Evolutionary conservation across 2,329 filamentous ascomycete species (phyloP).

Genomic region (Lasiodiplodia hormozganensis): DNA sequence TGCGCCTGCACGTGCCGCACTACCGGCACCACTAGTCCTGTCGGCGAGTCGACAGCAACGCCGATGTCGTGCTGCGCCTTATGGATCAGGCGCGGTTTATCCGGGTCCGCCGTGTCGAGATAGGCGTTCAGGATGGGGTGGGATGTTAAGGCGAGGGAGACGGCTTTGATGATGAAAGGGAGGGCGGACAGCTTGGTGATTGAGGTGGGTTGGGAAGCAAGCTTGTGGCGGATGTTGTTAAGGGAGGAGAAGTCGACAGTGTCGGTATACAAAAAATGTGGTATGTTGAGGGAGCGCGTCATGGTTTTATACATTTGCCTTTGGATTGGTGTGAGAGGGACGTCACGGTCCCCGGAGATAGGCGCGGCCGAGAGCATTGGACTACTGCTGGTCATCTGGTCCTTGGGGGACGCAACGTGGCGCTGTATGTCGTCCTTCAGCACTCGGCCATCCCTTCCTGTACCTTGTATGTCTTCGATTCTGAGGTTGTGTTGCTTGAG

Average conservation of each 20-base stretch:
- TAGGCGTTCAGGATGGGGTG: constrained; percentile 89
- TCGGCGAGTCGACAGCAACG: constrained; percentile 91
- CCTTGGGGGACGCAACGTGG: constrained; percentile 55
- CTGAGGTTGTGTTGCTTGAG: constrained; percentile 80
- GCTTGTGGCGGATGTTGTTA: constrained; percentile 71
- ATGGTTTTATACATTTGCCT: constrained; percentile 97
- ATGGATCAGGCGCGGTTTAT: constrained; percentile 77
- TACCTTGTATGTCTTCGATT: constrained; percentile 80
- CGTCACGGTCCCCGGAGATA: constrained; percentile 66
- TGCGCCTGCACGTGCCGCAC: constrained; percentile 81
- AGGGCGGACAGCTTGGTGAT: constrained; percentile 74
- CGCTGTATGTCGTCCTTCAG: constrained; percentile 89
- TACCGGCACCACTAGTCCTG: constrained; percentile 88
- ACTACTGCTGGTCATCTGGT: constrained; percentile 35
- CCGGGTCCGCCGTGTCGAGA: constrained; percentile 60
- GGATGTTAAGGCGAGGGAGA: constrained; percentile 81
- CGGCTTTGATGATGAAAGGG: constrained; percentile 94
- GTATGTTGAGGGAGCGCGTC: constrained; percentile 89
- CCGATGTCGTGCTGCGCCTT: constrained; percentile 92
- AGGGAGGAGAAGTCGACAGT: constrained; percentile 83
- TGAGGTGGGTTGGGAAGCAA: constrained; percentile 53
- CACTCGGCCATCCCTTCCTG: constrained; percentile 89
- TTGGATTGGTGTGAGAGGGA: constrained; percentile 79
- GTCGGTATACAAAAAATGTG: constrained; percentile 94
- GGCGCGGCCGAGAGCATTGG: constrained; percentile 40